phyloP scores from a whole-genome alignment of 23 red algal species.

The Gracilariopsis chorda region DNA sequence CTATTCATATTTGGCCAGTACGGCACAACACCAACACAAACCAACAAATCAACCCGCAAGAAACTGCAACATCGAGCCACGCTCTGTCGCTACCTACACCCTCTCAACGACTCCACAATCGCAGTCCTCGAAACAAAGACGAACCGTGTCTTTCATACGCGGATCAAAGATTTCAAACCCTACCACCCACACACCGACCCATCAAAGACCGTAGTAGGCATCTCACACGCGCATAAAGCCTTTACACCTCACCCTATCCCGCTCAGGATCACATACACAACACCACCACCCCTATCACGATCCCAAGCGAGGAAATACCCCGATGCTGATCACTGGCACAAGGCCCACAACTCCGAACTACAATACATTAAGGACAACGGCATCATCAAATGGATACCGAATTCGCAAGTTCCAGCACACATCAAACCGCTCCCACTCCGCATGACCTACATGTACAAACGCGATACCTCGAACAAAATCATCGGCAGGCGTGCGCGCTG shows the following conservation, averaged over 20 bases:
- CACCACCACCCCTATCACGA: background rate
- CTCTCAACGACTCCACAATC: background rate
- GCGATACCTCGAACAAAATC: background rate
- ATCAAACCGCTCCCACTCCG: background rate
- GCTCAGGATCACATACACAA: background rate
- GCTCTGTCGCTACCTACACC: background rate
- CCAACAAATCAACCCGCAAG: background rate
- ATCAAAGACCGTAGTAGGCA: background rate
- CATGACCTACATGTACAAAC: conserved; percentile 43
- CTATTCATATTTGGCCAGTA: background rate
- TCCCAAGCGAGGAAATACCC: conserved; percentile 12
- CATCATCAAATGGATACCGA: background rate
- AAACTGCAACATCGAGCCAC: background rate
- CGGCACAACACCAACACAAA: background rate
- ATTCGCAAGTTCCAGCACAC: background rate
- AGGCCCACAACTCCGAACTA: background rate
- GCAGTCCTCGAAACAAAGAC: background rate
- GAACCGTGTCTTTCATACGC: background rate
- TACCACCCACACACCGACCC: background rate
- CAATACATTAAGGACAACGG: background rate
- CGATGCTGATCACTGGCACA: background rate
- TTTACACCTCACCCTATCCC: background rate
- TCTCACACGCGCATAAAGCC: background rate
- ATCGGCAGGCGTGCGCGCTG: background rate
- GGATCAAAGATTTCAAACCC: background rate